A percentile compares a stretch with the other conserved stretches of the same genome.
Conservation (phyloP, 2,329 filamentous ascomycete species). For the Fusarium pilosicola region DNA sequence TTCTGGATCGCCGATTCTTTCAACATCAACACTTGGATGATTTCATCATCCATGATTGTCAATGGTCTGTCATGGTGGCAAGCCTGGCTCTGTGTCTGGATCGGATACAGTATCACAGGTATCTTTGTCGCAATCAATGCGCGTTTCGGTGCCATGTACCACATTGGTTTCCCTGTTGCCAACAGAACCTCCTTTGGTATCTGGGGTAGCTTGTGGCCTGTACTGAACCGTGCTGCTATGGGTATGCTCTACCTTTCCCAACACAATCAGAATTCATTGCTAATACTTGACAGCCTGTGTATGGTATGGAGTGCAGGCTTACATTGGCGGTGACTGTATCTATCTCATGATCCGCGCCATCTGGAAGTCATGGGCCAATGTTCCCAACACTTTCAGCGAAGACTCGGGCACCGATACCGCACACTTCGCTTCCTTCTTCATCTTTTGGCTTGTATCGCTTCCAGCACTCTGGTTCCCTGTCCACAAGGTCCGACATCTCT, state of each 20-base stretch:
- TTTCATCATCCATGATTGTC: slow-evolving; percentile 83
- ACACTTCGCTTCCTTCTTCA: slow-evolving; percentile 82
- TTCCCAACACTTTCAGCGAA: slow-evolving; percentile 73
- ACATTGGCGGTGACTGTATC: slow-evolving; percentile 86
- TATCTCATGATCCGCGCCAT: slow-evolving; percentile 90
- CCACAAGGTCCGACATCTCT: slow-evolving; percentile 87
- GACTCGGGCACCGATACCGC: slow-evolving; percentile 77
- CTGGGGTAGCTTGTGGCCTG: slow-evolving; percentile 89
- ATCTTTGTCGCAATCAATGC: slow-evolving; percentile 81
- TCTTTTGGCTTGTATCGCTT: slow-evolving; percentile 85
- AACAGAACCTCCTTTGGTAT: slow-evolving; percentile 84
- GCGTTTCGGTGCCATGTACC: slow-evolving; percentile 86
- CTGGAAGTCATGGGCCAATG: slow-evolving; percentile 74
- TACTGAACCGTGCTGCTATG: slow-evolving; percentile 89
- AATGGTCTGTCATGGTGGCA: slow-evolving; percentile 90
- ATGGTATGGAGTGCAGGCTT: slow-evolving; percentile 88
- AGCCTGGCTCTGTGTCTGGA: slow-evolving; percentile 87
- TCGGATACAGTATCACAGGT: slow-evolving; percentile 82
- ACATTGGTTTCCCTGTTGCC: slow-evolving; percentile 88
- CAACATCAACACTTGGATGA: slow-evolving; percentile 96
- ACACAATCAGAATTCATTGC: neutral
- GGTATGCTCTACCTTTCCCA: slow-evolving; percentile 48
- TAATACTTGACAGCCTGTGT: slow-evolving; percentile 68
- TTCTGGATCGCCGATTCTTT: slow-evolving; percentile 89
- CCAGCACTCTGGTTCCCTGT: slow-evolving; percentile 92